A percentile compares a stretch with the other conserved stretches of the same genome.
These are phyloP conservation scores for Penicillium cosmopolitanum DNA, from an alignment of 495 filamentous ascomycete genomes.

Conservation along the genomic window DNA sequence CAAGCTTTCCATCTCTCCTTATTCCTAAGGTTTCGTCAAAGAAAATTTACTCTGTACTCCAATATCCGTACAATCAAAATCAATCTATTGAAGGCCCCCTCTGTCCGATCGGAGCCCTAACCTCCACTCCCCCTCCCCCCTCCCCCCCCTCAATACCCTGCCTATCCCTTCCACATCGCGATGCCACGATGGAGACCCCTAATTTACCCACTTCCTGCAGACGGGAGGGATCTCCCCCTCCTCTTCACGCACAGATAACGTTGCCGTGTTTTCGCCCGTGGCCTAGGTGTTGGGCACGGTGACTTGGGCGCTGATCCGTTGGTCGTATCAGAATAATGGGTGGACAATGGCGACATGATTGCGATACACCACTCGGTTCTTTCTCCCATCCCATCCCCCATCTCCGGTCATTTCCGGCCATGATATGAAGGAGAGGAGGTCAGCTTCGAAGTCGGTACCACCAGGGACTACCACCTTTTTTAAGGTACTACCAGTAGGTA, in stretches of 20 bases:
- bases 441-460: neutral
- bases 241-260: conserved; percentile 10
- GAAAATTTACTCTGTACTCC: too few relatives aligned
- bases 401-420: conserved; percentile 4
- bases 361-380: neutral
- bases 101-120: neutral
- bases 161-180: conserved; percentile 20
- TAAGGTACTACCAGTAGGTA: neutral
- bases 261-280: conserved; percentile 10
- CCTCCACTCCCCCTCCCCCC: neutral
- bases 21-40: too few relatives aligned
- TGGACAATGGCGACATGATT: neutral
- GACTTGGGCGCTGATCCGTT: conserved; percentile 11
- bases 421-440: neutral
- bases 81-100: neutral
- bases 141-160: conserved; percentile 16
- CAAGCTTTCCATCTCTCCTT: too few relatives aligned
- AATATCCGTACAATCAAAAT: too few relatives aligned
- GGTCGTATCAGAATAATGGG: conserved; percentile 10
- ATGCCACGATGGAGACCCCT: conserved; percentile 12
- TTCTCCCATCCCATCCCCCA: neutral
- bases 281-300: conserved; percentile 17
- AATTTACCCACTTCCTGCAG: conserved; percentile 14
- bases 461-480: conserved; percentile 1
- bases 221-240: conserved; percentile 19